Evolutionary conservation across 805 yeast species (phyloP).

Genomic region (Zygosaccharomyces gambellarensis): DNA sequence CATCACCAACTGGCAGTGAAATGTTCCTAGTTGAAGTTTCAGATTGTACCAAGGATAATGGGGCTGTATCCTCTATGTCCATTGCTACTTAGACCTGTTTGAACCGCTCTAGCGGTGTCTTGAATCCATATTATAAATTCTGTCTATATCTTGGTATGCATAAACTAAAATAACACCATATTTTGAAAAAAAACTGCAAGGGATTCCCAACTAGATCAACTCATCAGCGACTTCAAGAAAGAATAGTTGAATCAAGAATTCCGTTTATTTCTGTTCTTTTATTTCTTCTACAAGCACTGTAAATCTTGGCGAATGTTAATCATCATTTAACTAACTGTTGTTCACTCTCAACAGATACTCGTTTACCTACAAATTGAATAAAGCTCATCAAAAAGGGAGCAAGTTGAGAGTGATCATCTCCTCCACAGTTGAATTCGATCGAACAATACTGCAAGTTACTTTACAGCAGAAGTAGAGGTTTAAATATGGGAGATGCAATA

Average conservation of each 20-base stretch:
- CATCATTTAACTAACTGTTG: neutral
- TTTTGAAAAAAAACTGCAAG: neutral
- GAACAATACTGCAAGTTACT: neutral
- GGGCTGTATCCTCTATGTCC: neutral
- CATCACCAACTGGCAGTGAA: neutral
- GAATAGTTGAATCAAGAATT: neutral
- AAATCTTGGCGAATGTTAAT: neutral
- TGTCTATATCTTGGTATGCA: neutral
- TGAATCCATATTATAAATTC: no score
- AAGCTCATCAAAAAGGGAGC: neutral
- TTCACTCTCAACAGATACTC: neutral
- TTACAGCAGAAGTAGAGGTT: neutral
- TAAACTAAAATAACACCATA: neutral
- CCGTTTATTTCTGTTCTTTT: neutral
- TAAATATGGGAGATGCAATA: constrained; percentile 17
- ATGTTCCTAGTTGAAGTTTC: neutral
- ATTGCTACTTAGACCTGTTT: neutral
- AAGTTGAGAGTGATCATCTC: neutral
- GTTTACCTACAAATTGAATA: neutral
- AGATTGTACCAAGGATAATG: neutral
- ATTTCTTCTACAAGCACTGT: neutral
- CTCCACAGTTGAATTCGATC: neutral
- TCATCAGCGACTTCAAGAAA: neutral
- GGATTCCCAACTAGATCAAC: no score
- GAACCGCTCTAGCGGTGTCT: neutral